Conservation (phyloP, 495 filamentous ascomycete species). For the Copromyces sp. region DNA sequence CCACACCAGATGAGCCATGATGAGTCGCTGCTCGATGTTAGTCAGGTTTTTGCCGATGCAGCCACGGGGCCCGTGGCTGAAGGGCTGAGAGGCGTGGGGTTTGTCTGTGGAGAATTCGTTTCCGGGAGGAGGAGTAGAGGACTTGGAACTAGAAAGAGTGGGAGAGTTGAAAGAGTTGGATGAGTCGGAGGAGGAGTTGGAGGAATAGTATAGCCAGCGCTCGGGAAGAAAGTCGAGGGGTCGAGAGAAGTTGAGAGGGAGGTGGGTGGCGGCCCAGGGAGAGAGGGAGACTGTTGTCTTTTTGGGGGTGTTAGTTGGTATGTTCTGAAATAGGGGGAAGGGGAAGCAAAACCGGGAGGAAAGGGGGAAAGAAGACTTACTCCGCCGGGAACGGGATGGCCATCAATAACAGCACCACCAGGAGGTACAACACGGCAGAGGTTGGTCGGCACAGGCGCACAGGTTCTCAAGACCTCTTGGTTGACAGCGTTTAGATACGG, state of each 20-base stretch:
- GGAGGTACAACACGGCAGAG: constrained; percentile 7
- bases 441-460: constrained; percentile 4
- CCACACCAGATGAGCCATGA: constrained; percentile 5
- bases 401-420: constrained; percentile 8
- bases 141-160: constrained; percentile 9
- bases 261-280: constrained; percentile 10
- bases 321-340: background rate
- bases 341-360: background rate
- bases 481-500: constrained; percentile 7
- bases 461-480: constrained; percentile 10
- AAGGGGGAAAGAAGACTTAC: background rate
- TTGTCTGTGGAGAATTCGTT: constrained; percentile 13
- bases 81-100: constrained; percentile 22
- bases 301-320: background rate
- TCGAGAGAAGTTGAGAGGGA: constrained; percentile 21
- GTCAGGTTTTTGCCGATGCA: constrained; percentile 41
- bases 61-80: constrained; percentile 30
- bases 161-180: background rate
- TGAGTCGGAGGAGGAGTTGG: background rate
- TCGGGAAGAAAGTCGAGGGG: constrained; percentile 33
- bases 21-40: constrained; percentile 13
- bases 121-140: background rate
- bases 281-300: constrained; percentile 15
- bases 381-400: constrained; percentile 6
- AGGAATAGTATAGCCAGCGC: constrained; percentile 29